phyloP scores from a whole-genome alignment of 768 basidiomycete species.

The Tulasnella sp. region DNA sequence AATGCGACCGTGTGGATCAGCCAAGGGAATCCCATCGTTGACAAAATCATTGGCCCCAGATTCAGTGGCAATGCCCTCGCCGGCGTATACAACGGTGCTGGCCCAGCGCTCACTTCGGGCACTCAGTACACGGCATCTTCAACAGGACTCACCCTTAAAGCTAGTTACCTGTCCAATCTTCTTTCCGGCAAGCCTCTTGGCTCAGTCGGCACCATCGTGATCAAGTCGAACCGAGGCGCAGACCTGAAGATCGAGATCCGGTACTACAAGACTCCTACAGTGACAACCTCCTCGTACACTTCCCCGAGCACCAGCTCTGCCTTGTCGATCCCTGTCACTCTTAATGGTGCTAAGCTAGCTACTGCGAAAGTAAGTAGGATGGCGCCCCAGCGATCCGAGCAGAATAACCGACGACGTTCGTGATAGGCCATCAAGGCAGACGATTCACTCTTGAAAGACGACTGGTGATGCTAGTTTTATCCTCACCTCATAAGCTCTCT shows the following conservation, averaged over 20 bases:
- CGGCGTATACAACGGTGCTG: neutral
- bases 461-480: neutral
- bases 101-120: neutral
- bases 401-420: neutral
- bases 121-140: conserved; percentile 3
- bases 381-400: neutral
- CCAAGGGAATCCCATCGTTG: neutral
- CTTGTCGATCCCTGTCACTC: conserved; percentile 4
- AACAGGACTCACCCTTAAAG: conserved; percentile 6
- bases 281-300: neutral
- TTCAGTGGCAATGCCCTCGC: conserved; percentile 11
- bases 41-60: neutral
- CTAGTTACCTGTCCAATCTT: neutral
- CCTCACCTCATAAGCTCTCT: too few species aligned
- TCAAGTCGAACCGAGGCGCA: conserved; percentile 14
- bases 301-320: neutral
- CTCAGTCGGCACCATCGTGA: neutral
- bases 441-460: conserved; percentile 8
- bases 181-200: neutral
- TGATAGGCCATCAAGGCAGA: conserved; percentile 16
- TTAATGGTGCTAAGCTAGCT: conserved; percentile 14
- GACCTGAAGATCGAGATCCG: conserved; percentile 8
- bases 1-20: neutral
- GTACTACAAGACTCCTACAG: neutral
- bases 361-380: neutral